phyloP scores from a whole-genome alignment of 768 basidiomycete genomes.

The Hericium rajendrae region DNA sequence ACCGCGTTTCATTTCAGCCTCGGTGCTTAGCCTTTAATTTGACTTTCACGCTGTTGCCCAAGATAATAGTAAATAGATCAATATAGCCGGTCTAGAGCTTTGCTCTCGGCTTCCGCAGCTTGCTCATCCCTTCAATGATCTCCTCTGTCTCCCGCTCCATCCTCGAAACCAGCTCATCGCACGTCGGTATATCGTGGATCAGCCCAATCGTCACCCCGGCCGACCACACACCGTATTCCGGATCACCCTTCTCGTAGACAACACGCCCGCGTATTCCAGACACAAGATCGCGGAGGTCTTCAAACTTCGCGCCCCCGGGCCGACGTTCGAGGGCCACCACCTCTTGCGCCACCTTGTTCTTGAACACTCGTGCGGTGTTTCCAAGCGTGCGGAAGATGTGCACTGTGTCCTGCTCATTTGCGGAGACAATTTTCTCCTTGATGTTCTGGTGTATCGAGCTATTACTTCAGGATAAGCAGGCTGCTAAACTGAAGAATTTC shows the following conservation, averaged over 20 bases:
- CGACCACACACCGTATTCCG: conserved; percentile 82
- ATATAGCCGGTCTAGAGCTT: conserved; percentile 14
- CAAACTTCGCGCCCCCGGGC: conserved; percentile 81
- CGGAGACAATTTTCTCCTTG: conserved; percentile 81
- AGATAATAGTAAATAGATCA: background rate
- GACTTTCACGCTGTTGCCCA: background rate
- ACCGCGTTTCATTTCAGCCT: background rate
- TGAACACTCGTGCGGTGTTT: conserved; percentile 81
- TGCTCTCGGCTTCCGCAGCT: conserved; percentile 15
- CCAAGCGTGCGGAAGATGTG: conserved; percentile 86
- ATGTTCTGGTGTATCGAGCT: conserved; percentile 84
- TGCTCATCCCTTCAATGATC: conserved; percentile 42
- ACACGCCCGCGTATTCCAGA: conserved; percentile 57
- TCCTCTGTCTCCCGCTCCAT: conserved; percentile 73
- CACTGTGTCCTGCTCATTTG: conserved; percentile 73
- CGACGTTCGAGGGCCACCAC: conserved; percentile 78
- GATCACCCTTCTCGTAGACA: conserved; percentile 79
- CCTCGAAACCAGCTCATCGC: conserved; percentile 54
- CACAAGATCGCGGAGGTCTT: conserved; percentile 72
- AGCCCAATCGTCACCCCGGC: conserved; percentile 57
- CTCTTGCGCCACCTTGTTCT: conserved; percentile 74
- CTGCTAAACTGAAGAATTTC: background rate
- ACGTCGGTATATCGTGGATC: conserved; percentile 80
- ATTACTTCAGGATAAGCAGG: background rate
- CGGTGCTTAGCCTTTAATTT: background rate